phyloP scores from a whole-genome alignment of 345 rosid species.

The Psidium guajava region DNA sequence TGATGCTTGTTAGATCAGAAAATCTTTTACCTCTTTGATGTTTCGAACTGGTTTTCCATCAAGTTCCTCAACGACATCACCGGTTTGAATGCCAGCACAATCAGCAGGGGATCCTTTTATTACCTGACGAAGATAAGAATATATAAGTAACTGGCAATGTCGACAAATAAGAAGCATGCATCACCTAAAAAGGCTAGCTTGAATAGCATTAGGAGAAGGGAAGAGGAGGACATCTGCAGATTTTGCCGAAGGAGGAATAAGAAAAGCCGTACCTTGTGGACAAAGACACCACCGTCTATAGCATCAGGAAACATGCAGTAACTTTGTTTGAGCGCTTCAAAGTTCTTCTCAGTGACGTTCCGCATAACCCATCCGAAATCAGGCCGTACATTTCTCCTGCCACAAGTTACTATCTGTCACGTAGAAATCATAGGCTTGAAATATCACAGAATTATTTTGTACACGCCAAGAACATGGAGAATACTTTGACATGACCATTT shows the following conservation, averaged over 20 bases:
- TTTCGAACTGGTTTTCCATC: background rate
- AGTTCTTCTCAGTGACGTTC: background rate
- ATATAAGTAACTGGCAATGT: background rate
- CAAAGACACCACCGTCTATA: background rate
- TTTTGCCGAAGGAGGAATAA: background rate
- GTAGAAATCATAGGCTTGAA: background rate
- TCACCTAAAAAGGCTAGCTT: background rate
- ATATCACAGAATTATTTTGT: background rate
- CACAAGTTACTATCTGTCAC: background rate
- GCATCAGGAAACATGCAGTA: background rate
- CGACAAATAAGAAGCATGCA: background rate
- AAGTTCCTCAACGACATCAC: background rate
- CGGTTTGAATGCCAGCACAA: background rate
- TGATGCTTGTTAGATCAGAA: background rate
- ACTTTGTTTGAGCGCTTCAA: background rate
- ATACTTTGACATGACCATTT: background rate
- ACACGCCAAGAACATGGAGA: background rate
- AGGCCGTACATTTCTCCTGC: background rate
- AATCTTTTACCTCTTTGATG: background rate
- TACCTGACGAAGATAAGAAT: background rate
- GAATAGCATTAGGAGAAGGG: background rate
- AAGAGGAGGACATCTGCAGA: background rate
- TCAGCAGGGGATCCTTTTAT: background rate
- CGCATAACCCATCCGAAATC: background rate
- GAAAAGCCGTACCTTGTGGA: background rate